A percentile compares a stretch with the other conserved stretches of the same genome.
Evolutionary conservation across 1,284 basidiomycete species (phyloP).

Genomic region (Melanopsichium pennsylvanicum): DNA sequence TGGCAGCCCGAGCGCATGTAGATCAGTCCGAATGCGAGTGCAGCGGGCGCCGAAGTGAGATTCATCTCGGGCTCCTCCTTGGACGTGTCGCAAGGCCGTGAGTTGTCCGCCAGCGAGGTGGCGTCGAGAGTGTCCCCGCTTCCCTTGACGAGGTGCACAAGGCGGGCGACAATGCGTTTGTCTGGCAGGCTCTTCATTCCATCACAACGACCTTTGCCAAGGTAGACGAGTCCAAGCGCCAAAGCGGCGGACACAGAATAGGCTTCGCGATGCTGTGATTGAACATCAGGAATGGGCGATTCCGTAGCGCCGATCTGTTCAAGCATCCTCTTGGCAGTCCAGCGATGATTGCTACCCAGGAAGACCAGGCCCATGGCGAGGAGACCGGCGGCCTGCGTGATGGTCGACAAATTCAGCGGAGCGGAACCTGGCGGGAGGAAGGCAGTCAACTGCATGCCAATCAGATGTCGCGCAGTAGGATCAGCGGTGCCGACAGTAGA

Average conservation of each 20-base stretch:
- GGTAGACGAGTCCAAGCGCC: conserved; percentile 93
- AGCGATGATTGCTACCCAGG: conserved; percentile 83
- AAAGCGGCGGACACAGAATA: conserved; percentile 89
- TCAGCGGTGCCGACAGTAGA: conserved; percentile 90
- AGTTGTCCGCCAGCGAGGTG: neutral
- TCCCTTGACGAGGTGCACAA: conserved; percentile 44
- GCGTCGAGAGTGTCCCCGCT: conserved; percentile 1
- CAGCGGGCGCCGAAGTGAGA: conserved; percentile 76
- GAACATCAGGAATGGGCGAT: conserved; percentile 76
- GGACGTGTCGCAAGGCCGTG: neutral
- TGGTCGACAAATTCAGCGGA: conserved; percentile 85
- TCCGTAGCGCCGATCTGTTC: conserved; percentile 81
- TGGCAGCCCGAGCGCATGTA: conserved; percentile 83
- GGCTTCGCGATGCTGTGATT: conserved; percentile 73
- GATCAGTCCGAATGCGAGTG: conserved; percentile 88
- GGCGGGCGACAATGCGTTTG: conserved; percentile 43
- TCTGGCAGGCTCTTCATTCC: conserved; percentile 54
- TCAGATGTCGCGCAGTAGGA: conserved; percentile 83
- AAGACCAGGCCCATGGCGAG: conserved; percentile 89
- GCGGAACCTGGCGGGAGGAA: conserved; percentile 85
- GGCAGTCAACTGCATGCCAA: conserved; percentile 91
- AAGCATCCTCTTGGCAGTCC: conserved; percentile 90
- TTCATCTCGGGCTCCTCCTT: conserved; percentile 22
- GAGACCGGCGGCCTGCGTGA: conserved; percentile 88
- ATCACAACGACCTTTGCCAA: conserved; percentile 72